Percentiles rank a stretch among this genome's conserved stretches.
phyloP scores from a whole-genome alignment of 768 basidiomycete genomes.

The Gelatoporia subvermispora region DNA sequence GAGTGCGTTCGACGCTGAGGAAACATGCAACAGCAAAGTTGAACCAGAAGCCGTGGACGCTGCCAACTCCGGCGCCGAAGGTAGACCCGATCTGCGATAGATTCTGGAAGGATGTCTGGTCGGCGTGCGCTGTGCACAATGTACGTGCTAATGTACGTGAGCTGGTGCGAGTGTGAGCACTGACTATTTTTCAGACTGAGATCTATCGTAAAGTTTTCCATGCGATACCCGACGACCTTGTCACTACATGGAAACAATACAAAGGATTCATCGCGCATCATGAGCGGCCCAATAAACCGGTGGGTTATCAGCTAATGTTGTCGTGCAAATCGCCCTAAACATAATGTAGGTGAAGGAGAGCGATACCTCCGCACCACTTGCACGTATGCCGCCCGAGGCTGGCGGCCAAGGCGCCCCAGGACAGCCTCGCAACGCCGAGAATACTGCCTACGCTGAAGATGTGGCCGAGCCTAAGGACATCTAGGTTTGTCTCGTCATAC shows the following conservation, averaged over 20 bases:
- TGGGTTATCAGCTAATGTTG: too few species aligned
- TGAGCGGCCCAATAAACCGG: constrained; percentile 68
- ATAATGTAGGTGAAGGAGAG: constrained; percentile 40
- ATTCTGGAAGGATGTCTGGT: constrained; percentile 92
- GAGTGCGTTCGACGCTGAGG: constrained; percentile 45
- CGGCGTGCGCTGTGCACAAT: constrained; percentile 82
- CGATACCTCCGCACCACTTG: constrained; percentile 34
- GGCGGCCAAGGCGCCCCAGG: constrained; percentile 28
- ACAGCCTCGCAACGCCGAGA: constrained; percentile 20
- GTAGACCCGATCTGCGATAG: constrained; percentile 77
- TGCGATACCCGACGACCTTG: constrained; percentile 85
- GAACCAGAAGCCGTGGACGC: constrained; percentile 51
- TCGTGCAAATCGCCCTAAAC: too few species aligned
- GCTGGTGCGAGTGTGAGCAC: background rate
- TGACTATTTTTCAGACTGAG: constrained; percentile 60
- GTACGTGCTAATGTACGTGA: constrained; percentile 42
- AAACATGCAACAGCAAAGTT: constrained; percentile 51
- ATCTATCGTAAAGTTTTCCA: constrained; percentile 95
- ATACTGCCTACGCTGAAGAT: constrained; percentile 13
- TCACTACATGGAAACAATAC: constrained; percentile 95
- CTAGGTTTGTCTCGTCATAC: constrained; percentile 49
- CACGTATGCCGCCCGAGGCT: too few species aligned
- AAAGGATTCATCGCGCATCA: constrained; percentile 79
- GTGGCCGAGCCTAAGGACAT: constrained; percentile 47
- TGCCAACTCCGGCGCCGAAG: constrained; percentile 63